Evolutionary conservation across 495 filamentous ascomycete species (phyloP).

Genomic region (Thozetella sp.): DNA sequence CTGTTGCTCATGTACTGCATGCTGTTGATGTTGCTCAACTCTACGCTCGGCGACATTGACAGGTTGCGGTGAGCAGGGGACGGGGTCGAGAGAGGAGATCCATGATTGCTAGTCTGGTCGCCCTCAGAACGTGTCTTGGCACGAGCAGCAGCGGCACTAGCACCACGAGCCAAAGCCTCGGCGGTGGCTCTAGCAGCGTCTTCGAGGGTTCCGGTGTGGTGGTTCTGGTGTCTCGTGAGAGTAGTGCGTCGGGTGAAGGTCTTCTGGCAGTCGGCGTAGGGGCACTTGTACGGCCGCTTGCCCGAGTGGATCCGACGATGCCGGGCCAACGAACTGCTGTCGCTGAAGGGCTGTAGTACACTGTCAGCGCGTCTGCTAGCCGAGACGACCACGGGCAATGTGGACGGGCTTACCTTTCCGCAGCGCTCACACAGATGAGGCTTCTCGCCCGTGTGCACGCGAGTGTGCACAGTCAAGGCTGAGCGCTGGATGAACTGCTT

Average conservation of each 20-base stretch:
- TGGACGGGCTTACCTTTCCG: conserved; percentile 91
- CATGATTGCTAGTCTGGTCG: conserved; percentile 76
- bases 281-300: conserved; percentile 96
- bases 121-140: conserved; percentile 65
- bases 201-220: conserved; percentile 93
- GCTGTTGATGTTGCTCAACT: conserved; percentile 71
- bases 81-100: conserved; percentile 82
- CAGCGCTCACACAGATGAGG: conserved; percentile 97
- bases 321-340: conserved; percentile 91
- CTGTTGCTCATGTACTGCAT: conserved; percentile 75
- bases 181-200: conserved; percentile 90
- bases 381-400: too few species aligned
- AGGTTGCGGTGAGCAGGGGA: conserved; percentile 77
- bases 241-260: conserved; percentile 97
- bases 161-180: conserved; percentile 56
- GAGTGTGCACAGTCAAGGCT: conserved; percentile 92
- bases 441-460: conserved; percentile 97
- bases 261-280: conserved; percentile 97
- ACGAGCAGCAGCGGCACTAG: conserved; percentile 51
- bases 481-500: conserved; percentile 99
- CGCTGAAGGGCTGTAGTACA: conserved; percentile 84
- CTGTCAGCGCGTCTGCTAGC: conserved; percentile 8
- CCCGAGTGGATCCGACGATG: conserved; percentile 96
- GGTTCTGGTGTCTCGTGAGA: conserved; percentile 92
- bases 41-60: conserved; percentile 78